Percentiles rank a stretch among this genome's conserved stretches.
These are phyloP conservation scores for Peronospora belbahrii DNA, from an alignment of 352 stramenopile genomes.

Conservation along the genomic window DNA sequence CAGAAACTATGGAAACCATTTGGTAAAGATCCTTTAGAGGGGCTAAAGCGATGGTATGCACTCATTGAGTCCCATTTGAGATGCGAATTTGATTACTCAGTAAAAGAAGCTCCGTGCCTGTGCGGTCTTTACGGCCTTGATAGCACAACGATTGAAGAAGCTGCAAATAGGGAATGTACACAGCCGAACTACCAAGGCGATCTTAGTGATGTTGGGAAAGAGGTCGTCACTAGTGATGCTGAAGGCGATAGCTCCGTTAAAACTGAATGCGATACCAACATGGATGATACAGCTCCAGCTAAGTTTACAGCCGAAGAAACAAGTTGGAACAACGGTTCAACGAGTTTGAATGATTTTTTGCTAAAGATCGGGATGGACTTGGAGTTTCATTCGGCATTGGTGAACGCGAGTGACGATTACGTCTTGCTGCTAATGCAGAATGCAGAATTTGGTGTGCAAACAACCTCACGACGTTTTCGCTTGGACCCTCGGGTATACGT, in stretches of 20 bases:
- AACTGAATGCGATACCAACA: background rate
- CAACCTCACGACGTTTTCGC: slow-evolving; percentile 51
- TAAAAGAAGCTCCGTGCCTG: slow-evolving; percentile 58
- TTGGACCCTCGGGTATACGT: slow-evolving; percentile 65
- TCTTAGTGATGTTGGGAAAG: background rate
- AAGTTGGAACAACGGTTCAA: slow-evolving; percentile 1
- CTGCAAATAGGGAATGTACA: slow-evolving; percentile 11
- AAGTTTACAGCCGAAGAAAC: background rate
- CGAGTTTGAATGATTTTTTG: slow-evolving; percentile 33
- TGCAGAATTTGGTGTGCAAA: slow-evolving; percentile 33
- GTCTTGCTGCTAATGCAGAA: slow-evolving; percentile 66
- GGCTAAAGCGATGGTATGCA: slow-evolving; percentile 68
- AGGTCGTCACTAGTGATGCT: slow-evolving; percentile 1
- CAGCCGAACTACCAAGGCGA: slow-evolving; percentile 3
- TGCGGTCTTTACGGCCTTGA: slow-evolving; percentile 72
- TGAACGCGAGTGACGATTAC: slow-evolving; percentile 63
- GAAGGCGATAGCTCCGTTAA: background rate
- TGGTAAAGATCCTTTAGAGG: slow-evolving; percentile 54
- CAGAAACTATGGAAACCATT: slow-evolving; percentile 69
- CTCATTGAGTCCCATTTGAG: slow-evolving; percentile 75
- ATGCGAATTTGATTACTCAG: slow-evolving; percentile 74
- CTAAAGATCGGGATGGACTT: slow-evolving; percentile 40
- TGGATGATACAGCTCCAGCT: background rate
- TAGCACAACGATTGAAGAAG: slow-evolving; percentile 32
- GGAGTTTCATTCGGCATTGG: slow-evolving; percentile 36